These are phyloP conservation scores for Apostasia shenzhenica DNA, from an alignment of 106 monocot species.

Conservation along the genomic window DNA sequence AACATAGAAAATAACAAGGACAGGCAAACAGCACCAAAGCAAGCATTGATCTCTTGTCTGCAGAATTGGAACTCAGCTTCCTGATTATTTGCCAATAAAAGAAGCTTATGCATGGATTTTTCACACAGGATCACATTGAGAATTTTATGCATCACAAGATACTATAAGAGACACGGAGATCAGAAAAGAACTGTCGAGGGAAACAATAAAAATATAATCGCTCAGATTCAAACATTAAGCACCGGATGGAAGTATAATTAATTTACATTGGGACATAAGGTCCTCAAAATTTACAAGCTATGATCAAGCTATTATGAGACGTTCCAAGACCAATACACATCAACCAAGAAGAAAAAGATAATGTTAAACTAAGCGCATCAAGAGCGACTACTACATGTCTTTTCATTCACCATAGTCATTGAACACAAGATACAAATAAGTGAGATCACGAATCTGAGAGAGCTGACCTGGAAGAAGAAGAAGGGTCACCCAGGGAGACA, in stretches of 20 bases:
- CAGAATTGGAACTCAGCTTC: too few relatives aligned
- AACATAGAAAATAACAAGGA: too few relatives aligned
- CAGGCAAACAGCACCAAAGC: too few relatives aligned
- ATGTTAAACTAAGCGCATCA: neutral
- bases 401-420: neutral
- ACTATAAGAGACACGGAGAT: too few relatives aligned
- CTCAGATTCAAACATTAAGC: too few relatives aligned
- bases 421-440: neutral
- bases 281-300: conserved; percentile 22
- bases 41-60: too few relatives aligned
- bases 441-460: conserved; percentile 5
- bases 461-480: conserved; percentile 27
- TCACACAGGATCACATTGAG: too few relatives aligned
- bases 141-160: too few relatives aligned
- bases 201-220: too few relatives aligned
- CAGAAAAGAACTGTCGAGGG: too few relatives aligned
- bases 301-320: conserved; percentile 7
- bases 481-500: conserved; percentile 72
- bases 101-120: too few relatives aligned
- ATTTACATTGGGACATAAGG: conserved; percentile 10
- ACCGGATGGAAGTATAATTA: neutral
- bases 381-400: neutral
- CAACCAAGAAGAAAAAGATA: neutral
- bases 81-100: too few relatives aligned
- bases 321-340: conserved; percentile 1